Conservation (phyloP, 2,329 filamentous ascomycete genomes). For the Xylariaceae sp. region DNA sequence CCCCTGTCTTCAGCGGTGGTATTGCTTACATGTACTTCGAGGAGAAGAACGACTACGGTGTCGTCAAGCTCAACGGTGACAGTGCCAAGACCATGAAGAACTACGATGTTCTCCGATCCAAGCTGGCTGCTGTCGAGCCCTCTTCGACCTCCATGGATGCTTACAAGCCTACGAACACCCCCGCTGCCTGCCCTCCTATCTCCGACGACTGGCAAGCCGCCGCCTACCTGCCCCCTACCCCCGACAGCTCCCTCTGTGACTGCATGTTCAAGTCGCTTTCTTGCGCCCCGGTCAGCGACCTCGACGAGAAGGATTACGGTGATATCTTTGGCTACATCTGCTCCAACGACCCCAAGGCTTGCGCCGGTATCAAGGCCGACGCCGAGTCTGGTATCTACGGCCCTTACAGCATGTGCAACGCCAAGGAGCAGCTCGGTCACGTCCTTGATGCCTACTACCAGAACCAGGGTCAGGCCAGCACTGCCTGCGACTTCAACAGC, state of each 20-base stretch:
- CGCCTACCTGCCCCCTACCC: conserved; percentile 61
- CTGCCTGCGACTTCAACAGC: conserved; percentile 56
- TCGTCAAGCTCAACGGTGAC: conserved; percentile 50
- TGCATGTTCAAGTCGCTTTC: conserved; percentile 66
- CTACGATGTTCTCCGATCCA: conserved; percentile 57
- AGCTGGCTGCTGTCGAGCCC: conserved; percentile 57
- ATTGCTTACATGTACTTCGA: conserved; percentile 85
- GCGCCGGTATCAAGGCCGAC: conserved; percentile 53
- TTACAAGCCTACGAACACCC: conserved; percentile 62
- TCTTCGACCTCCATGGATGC: conserved; percentile 51
- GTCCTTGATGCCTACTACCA: conserved; percentile 56
- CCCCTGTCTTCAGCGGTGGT: conserved; percentile 67
- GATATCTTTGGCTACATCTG: conserved; percentile 38
- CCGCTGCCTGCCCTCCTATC: conserved; percentile 57
- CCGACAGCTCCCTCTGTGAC: conserved; percentile 61
- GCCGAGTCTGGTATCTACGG: conserved; percentile 53
- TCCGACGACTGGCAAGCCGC: conserved; percentile 55
- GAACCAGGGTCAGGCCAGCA: conserved; percentile 41
- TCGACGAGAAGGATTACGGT: conserved; percentile 50
- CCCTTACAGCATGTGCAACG: conserved; percentile 59
- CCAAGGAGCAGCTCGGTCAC: conserved; percentile 55
- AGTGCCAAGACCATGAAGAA: conserved; percentile 55
- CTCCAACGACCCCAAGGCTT: conserved; percentile 44
- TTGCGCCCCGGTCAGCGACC: conserved; percentile 53
- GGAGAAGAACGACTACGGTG: conserved; percentile 66